phyloP scores from a whole-genome alignment of 176 grass and related monocot genomes.

The Melocanna baccifera region DNA sequence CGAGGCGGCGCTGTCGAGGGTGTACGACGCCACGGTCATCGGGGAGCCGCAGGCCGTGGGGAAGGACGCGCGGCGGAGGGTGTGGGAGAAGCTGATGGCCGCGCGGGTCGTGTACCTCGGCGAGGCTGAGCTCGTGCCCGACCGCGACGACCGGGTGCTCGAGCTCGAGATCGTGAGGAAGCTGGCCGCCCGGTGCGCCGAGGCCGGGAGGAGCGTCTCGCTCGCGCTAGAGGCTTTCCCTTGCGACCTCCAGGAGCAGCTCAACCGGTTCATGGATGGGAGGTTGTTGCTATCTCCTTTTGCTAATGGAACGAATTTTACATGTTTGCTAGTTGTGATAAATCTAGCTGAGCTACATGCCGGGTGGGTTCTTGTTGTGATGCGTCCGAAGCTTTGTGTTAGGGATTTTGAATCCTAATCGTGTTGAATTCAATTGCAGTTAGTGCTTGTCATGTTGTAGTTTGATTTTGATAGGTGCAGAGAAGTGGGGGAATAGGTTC shows the following conservation, averaged over 20 bases:
- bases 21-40: conserved; percentile 94
- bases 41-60: conserved; percentile 87
- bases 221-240: conserved; percentile 81
- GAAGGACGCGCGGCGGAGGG: conserved; percentile 67
- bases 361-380: background rate
- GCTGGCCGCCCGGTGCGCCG: conserved; percentile 49
- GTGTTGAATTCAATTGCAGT: background rate
- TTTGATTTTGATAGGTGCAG: background rate
- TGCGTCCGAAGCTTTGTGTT: background rate
- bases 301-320: background rate
- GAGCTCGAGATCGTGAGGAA: conserved; percentile 86
- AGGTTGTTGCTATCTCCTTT: conserved; percentile 46
- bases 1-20: conserved; percentile 57
- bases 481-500: background rate
- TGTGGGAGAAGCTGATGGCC: conserved; percentile 97
- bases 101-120: conserved; percentile 91
- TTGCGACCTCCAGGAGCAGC: conserved; percentile 71
- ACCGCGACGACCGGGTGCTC: conserved; percentile 70
- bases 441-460: background rate
- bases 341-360: background rate
- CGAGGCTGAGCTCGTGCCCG: conserved; percentile 88
- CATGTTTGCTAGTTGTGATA: background rate
- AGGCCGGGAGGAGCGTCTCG: conserved; percentile 52
- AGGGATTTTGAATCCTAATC: background rate
- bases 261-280: conserved; percentile 73